Base-by-base conservation (phyloP, 805 yeast species). In the Sugiyamaella smithiae region DNA sequence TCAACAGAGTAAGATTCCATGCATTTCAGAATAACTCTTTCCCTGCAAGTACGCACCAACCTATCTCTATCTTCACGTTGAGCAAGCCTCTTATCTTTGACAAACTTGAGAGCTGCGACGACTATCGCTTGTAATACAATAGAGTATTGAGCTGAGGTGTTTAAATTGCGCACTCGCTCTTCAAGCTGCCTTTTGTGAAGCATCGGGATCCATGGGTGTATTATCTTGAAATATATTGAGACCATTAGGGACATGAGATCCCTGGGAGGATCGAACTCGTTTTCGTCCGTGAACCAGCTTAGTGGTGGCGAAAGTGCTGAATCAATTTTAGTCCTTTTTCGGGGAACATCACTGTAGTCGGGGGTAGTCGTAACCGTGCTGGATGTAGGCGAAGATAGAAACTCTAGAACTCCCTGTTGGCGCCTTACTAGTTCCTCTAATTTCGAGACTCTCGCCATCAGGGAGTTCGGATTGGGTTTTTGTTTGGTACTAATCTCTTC, bases 121-220 rank as follows among this genome's bases (percentile, higher is more conserved):
- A 42, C 37, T 2, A 52, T 48, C 11, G 53, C 56, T 28, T 49
- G 51, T 1, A 52, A 31, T 4, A 52, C 42, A 14, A 51, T 40
- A 3, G 48, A 23, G 2, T 20, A 5, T n/a, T 26, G 36, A 8
- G 24, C 23, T 8, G 28, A 32, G 12, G 26, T 20, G 1, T 48
- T 23, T 16, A 29, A 16, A 4, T 17, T 17, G 14, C 43, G 32
- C 7, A 40, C 28, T 5, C 5, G 20, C 14, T 17, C 22, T 17
- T 24, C 29, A 25, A 52, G 50, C 7, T 37, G 40, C 22, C 45
- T 42, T 28, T 40, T 29, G 19, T 52, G 56, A 23, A 52, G 17
- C 26, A 52, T 52, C 4, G 56, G 56, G 7, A 51, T 50, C 56
- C 56, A 52, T 6, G 56, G 56, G 33, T 52, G 56, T 5, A 52